Base-by-base conservation (phyloP, 2,329 filamentous ascomycete species). In the Pyrenophora seminiperda region DNA sequence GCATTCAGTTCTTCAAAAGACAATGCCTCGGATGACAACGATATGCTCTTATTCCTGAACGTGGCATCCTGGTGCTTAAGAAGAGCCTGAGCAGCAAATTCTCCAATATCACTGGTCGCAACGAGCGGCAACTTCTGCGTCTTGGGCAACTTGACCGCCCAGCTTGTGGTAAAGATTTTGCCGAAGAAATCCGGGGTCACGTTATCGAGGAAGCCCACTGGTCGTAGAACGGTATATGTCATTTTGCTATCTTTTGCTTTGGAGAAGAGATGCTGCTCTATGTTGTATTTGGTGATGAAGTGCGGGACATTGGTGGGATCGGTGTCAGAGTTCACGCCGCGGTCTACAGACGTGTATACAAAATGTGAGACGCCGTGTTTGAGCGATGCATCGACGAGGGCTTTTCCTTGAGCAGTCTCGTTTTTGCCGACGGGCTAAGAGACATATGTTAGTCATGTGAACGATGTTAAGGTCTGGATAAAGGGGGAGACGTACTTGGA, bases 141-240 rank as follows among this genome's bases (percentile, higher is more conserved):
- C 1, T 67, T 65, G 24, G 69, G 70, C 0, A 69, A 67, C 32
- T 66, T 68, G 20, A 76, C 44, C 0, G 58, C 54, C 33, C 65
- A 67, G 31, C 69, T 68, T 55, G 73, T 77, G 13, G 67, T 61
- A 49, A 81, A 80, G 1, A 75, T 66, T 40, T 76, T 77, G 7
- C 78, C 78, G 3, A 76, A 44, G 56, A 81, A 78, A 18, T 72
- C 70, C 0, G 74, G 67, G 1, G 62, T 66, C 3, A 81, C 54
- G 67, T 85, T 83, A 14, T 87, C 83, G 67, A 83, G 79, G 68
- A 87, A 87, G 1, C 79, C 81, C 0, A 80, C 78, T 0, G 84
- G 84, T 2, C 83, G 79, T 0, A 87, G 72, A 19, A 87, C 77
- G 0, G 81, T 84, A 77, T 80, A 87, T 3, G 65, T 70, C 81